These are phyloP conservation scores for Amphicarpaea edgeworthii DNA, from an alignment of 306 rosid genomes.

Conservation along the genomic window DNA sequence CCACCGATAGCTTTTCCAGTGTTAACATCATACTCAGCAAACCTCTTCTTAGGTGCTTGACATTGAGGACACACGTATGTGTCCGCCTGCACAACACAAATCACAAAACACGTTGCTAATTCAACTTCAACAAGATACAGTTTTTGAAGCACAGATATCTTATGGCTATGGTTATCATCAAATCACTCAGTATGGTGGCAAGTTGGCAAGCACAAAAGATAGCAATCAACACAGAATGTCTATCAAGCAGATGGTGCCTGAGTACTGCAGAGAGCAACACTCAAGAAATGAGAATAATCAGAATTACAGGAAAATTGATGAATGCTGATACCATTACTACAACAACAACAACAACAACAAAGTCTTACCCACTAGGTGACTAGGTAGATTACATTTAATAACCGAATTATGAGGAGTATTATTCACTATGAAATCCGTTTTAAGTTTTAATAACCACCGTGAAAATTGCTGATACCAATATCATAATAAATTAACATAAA, in stretches of 20 bases:
- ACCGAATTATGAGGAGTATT: too few relatives aligned
- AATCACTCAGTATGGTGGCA: background rate
- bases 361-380: too few relatives aligned
- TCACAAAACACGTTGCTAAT: background rate
- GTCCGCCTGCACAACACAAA: constrained; percentile 65
- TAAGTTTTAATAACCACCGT: background rate
- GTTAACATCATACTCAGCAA: constrained; percentile 82
- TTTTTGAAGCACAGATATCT: background rate
- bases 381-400: too few relatives aligned
- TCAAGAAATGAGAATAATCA: background rate
- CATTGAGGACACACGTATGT: constrained; percentile 87
- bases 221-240: constrained; percentile 1
- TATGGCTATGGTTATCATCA: background rate
- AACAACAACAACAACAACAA: background rate
- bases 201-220: background rate
- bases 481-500: constrained; percentile 7
- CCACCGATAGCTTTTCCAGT: constrained; percentile 88
- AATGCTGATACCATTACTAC: background rate
- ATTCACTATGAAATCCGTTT: background rate
- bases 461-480: background rate
- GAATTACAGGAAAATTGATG: background rate
- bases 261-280: background rate
- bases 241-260: background rate
- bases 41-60: constrained; percentile 91
- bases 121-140: constrained; percentile 1